phyloP scores from a whole-genome alignment of 768 basidiomycete genomes.

The Leccinum barrowsii region DNA sequence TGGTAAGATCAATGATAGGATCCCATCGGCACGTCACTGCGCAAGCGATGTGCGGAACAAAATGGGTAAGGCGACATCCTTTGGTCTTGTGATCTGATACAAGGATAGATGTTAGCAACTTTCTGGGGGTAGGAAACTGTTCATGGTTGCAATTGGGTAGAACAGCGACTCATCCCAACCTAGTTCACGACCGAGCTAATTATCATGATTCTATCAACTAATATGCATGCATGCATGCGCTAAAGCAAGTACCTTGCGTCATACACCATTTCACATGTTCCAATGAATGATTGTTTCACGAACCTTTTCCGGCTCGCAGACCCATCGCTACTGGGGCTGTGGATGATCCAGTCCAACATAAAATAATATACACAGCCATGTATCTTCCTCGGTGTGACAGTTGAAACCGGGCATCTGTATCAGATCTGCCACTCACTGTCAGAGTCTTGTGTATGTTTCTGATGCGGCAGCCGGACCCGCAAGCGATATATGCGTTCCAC shows the following conservation, averaged over 20 bases:
- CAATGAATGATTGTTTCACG: neutral
- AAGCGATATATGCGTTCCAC: neutral
- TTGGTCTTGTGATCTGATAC: neutral
- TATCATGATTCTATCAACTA: neutral
- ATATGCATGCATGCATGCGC: neutral
- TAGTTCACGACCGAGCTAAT: neutral
- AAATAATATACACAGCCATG: neutral
- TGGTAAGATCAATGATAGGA: conserved; percentile 7
- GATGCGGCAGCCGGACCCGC: neutral
- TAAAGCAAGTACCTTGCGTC: neutral
- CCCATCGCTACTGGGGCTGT: neutral
- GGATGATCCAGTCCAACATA: neutral
- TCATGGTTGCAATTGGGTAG: neutral
- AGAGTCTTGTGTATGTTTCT: neutral
- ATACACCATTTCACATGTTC: neutral
- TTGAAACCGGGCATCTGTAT: neutral
- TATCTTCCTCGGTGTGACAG: neutral
- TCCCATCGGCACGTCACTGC: neutral
- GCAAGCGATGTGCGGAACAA: neutral
- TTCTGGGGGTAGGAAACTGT: neutral
- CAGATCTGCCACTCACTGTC: neutral
- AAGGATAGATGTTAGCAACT: neutral
- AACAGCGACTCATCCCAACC: neutral
- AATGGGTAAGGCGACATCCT: neutral
- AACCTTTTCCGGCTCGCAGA: neutral